These are phyloP conservation scores for Cenococcum geophilum DNA, from an alignment of 495 filamentous ascomycete genomes.

Conservation along the genomic window DNA sequence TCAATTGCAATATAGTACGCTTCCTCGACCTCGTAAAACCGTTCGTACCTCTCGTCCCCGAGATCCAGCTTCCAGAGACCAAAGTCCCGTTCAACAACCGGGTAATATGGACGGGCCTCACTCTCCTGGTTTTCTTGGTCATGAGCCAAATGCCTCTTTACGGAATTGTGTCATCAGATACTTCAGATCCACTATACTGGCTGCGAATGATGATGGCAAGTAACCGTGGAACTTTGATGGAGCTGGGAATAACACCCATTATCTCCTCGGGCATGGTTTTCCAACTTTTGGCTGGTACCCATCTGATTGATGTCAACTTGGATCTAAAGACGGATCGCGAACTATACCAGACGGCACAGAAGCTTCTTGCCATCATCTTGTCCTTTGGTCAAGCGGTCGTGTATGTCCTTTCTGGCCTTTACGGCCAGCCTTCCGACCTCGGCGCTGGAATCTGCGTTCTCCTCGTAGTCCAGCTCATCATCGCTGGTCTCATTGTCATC, in stretches of 20 bases:
- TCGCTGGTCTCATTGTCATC: slow-evolving; percentile 97
- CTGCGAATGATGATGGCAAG: slow-evolving; percentile 99
- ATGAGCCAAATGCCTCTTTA: slow-evolving; percentile 95
- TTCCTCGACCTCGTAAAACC: slow-evolving; percentile 99
- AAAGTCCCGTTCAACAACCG: slow-evolving; percentile 98
- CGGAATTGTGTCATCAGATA: slow-evolving; percentile 62
- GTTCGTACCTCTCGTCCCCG: slow-evolving; percentile 96
- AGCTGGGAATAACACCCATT: slow-evolving; percentile 97
- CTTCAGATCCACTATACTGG: slow-evolving; percentile 92
- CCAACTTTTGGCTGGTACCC: slow-evolving; percentile 98
- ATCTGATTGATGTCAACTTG: slow-evolving; percentile 90
- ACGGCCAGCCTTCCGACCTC: slow-evolving; percentile 91
- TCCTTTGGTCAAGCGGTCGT: slow-evolving; percentile 96
- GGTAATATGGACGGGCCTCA: slow-evolving; percentile 99
- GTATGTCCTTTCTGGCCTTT: slow-evolving; percentile 95
- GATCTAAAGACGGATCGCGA: slow-evolving; percentile 99
- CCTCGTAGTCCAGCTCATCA: slow-evolving; percentile 90
- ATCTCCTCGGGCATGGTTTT: slow-evolving; percentile 99
- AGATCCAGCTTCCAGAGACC: slow-evolving; percentile 94
- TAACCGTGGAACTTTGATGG: slow-evolving; percentile 98
- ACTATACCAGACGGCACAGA: slow-evolving; percentile 98
- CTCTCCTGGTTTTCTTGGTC: slow-evolving; percentile 95
- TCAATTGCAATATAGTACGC: slow-evolving; percentile 59
- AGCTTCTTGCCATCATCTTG: slow-evolving; percentile 97
- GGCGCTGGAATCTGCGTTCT: slow-evolving; percentile 97